Conservation (phyloP, 2,329 filamentous ascomycete genomes). For the Fusarium sacchari region DNA sequence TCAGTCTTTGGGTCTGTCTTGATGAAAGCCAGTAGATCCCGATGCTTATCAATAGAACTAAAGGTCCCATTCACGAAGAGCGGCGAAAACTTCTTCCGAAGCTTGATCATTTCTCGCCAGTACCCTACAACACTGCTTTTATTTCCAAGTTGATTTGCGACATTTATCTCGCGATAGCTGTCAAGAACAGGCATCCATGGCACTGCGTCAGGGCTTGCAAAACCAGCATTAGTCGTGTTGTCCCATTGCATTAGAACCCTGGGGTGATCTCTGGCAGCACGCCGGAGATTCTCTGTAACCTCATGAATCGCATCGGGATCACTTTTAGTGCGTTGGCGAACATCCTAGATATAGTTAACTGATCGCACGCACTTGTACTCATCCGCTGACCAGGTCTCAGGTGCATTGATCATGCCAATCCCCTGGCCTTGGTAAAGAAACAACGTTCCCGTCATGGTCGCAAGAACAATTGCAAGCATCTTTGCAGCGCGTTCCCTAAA, state of each 20-base stretch:
- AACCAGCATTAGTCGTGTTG: slow-evolving; percentile 45
- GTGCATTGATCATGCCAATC: slow-evolving; percentile 60
- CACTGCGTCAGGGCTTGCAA: slow-evolving; percentile 41
- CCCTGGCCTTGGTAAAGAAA: slow-evolving; percentile 70
- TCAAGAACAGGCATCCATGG: slow-evolving; percentile 49
- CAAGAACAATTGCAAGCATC: slow-evolving; percentile 65
- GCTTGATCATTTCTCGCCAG: slow-evolving; percentile 45
- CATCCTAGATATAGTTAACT: slow-evolving; percentile 60
- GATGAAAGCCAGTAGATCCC: neutral
- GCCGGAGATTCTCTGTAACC: slow-evolving; percentile 44
- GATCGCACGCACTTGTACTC: slow-evolving; percentile 61
- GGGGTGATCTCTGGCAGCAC: slow-evolving; percentile 66
- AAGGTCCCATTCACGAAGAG: slow-evolving; percentile 45
- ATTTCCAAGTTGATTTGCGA: slow-evolving; percentile 60
- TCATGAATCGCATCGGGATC: slow-evolving; percentile 50
- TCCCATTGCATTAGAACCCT: slow-evolving; percentile 74
- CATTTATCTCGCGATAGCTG: slow-evolving; percentile 59
- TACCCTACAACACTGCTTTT: slow-evolving; percentile 47
- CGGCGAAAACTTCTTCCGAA: slow-evolving; percentile 45
- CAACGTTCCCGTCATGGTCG: slow-evolving; percentile 66
- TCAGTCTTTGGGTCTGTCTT: neutral
- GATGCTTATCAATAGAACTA: neutral
- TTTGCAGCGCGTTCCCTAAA: slow-evolving; percentile 62
- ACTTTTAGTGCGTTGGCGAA: slow-evolving; percentile 44
- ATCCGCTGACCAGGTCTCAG: slow-evolving; percentile 43